phyloP scores from a whole-genome alignment of 495 filamentous ascomycete species.

The Chaetomidium leptoderma region DNA sequence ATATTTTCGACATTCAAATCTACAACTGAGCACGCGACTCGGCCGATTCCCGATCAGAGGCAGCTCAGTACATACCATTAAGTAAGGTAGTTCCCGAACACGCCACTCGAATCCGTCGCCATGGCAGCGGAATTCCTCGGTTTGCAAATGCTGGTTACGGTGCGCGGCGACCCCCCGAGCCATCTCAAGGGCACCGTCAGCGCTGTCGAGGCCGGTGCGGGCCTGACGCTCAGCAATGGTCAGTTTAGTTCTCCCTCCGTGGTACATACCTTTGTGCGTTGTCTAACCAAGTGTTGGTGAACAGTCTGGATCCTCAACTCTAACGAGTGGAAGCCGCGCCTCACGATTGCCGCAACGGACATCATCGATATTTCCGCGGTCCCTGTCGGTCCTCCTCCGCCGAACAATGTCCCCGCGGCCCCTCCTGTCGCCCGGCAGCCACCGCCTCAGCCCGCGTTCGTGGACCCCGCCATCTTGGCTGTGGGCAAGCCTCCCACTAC shows the following conservation, averaged over 20 bases:
- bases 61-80: background rate
- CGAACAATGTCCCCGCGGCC: constrained; percentile 6
- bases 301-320: constrained; percentile 29
- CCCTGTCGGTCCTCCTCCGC: constrained; percentile 12
- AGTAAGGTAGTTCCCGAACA: background rate
- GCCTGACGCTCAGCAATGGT: constrained; percentile 78
- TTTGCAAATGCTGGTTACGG: constrained; percentile 69
- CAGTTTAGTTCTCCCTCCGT: constrained; percentile 32
- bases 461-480: constrained; percentile 54
- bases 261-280: background rate
- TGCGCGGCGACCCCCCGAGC: constrained; percentile 57
- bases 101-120: constrained; percentile 7
- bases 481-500: constrained; percentile 38
- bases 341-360: constrained; percentile 36
- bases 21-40: background rate
- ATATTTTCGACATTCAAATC: background rate
- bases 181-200: constrained; percentile 70
- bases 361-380: constrained; percentile 40
- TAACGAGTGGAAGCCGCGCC: constrained; percentile 33
- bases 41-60: background rate
- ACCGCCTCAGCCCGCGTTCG: constrained; percentile 32
- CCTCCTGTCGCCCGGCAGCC: constrained; percentile 14
- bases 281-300: background rate
- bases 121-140: constrained; percentile 64
- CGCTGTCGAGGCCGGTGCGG: constrained; percentile 63